A percentile compares a stretch with the other conserved stretches of the same genome.
Evolutionary conservation across 1,139 yeast species (phyloP).

Genomic region (Yamadazyma jaroonii): DNA sequence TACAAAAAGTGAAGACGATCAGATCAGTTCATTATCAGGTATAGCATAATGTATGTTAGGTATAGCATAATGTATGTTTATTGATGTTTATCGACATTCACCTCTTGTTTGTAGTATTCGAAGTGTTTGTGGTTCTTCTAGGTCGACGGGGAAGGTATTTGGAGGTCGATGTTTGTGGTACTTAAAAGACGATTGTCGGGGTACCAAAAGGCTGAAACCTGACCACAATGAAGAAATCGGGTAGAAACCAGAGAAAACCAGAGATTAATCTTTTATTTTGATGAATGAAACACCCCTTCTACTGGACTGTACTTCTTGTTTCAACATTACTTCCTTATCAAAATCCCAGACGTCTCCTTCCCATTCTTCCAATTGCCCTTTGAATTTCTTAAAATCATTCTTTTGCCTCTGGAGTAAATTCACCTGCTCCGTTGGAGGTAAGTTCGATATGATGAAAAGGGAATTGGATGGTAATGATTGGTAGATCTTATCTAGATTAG

Average conservation of each 20-base stretch:
- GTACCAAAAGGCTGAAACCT: no score
- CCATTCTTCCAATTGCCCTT: slow-evolving; percentile 30
- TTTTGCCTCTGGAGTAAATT: slow-evolving; percentile 13
- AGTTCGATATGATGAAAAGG: slow-evolving; percentile 58
- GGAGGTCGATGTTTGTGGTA: no score
- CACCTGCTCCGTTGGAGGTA: slow-evolving; percentile 57
- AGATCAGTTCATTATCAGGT: slow-evolving; percentile 17
- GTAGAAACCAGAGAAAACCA: no score
- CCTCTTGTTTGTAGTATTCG: no score
- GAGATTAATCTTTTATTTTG: slow-evolving; percentile 31
- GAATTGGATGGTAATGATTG: slow-evolving; percentile 56
- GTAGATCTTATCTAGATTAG: slow-evolving; percentile 49
- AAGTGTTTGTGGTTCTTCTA: no score
- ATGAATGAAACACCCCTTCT: slow-evolving; percentile 57
- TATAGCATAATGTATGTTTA: background rate
- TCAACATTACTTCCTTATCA: slow-evolving; percentile 41
- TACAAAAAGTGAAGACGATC: slow-evolving; percentile 21
- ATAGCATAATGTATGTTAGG: slow-evolving; percentile 9
- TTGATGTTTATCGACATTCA: background rate
- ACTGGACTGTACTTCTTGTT: slow-evolving; percentile 44
- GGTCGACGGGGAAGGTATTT: no score
- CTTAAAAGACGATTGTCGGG: no score
- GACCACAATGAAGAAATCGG: no score
- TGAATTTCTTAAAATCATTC: slow-evolving; percentile 1
- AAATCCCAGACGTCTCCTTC: slow-evolving; percentile 52